A percentile compares a stretch with the other conserved stretches of the same genome.
phyloP scores from a whole-genome alignment of 805 yeast genomes.

The Starmerella roubikii region DNA sequence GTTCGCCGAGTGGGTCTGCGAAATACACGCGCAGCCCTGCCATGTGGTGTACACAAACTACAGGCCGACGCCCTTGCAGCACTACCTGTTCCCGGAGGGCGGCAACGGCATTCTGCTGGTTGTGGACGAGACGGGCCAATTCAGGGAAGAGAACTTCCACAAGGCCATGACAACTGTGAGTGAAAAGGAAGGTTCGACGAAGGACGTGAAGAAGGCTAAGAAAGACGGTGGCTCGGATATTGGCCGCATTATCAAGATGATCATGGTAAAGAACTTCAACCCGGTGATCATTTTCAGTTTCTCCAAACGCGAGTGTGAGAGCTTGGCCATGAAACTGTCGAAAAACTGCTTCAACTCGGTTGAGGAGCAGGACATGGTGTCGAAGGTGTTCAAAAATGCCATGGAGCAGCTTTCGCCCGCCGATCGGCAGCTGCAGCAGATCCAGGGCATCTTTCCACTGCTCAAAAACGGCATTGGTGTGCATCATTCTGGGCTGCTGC shows the following conservation, averaged over 20 bases:
- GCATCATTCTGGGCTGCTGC: constrained; percentile 92
- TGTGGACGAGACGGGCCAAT: constrained; percentile 91
- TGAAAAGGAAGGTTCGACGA: constrained; percentile 47
- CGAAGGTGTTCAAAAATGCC: constrained; percentile 84
- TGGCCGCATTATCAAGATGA: constrained; percentile 93
- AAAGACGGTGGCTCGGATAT: constrained; percentile 83
- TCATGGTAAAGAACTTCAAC: constrained; percentile 88
- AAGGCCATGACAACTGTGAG: constrained; percentile 93
- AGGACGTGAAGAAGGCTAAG: constrained; percentile 61
- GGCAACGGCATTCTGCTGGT: constrained; percentile 97
- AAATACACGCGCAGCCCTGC: constrained; percentile 90
- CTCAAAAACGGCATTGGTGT: constrained; percentile 94
- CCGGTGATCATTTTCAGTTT: constrained; percentile 99
- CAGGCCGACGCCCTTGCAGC: constrained; percentile 97
- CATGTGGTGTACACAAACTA: constrained; percentile 97
- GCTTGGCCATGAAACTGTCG: constrained; percentile 87
- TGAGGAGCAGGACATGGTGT: constrained; percentile 82
- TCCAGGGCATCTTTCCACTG: constrained; percentile 77
- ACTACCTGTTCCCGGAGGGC: constrained; percentile 93
- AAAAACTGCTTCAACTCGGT: constrained; percentile 87
- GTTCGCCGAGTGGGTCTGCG: constrained; percentile 97
- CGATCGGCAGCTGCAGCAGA: constrained; percentile 88
- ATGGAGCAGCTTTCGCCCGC: constrained; percentile 74
- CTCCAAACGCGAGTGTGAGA: constrained; percentile 92
- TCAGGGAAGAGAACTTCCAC: constrained; percentile 95